Percentiles rank a stretch among this genome's conserved stretches.
Conservation (phyloP, 345 rosid species). For the Gossypium arboreum region DNA sequence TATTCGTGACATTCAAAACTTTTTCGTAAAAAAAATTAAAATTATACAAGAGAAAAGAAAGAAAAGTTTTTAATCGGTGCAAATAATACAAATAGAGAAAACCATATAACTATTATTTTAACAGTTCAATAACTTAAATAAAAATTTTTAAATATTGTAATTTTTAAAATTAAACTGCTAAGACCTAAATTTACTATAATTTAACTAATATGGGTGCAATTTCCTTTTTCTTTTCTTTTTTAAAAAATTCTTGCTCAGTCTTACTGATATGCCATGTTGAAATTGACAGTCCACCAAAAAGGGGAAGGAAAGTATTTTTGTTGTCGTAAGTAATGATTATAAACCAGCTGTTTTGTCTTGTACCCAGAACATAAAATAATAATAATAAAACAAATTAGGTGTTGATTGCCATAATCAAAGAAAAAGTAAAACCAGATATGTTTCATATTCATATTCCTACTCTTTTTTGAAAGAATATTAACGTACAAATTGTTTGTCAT, state of each 20-base stretch:
- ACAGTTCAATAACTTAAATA: too few relatives aligned
- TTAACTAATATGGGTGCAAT: too few relatives aligned
- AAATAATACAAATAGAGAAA: too few relatives aligned
- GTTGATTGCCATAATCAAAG: constrained; percentile 12
- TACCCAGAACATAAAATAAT: constrained; percentile 7
- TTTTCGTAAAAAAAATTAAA: too few relatives aligned
- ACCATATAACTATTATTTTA: too few relatives aligned
- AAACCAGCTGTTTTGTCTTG: not conserved
- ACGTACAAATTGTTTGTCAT: not conserved
- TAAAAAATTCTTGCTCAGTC: too few relatives aligned
- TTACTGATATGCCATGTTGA: not conserved
- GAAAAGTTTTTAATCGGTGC: too few relatives aligned
- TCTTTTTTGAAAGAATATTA: not conserved
- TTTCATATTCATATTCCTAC: not conserved
- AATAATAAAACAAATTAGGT: not conserved
- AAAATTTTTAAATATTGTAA: too few relatives aligned
- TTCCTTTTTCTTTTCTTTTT: too few relatives aligned
- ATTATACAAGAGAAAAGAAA: too few relatives aligned
- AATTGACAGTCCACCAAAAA: constrained; percentile 7
- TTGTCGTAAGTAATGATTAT: constrained; percentile 8
- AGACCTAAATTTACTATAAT: too few relatives aligned
- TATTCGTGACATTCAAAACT: too few relatives aligned
- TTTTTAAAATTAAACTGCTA: rapidly evolving
- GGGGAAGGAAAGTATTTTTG: not conserved
- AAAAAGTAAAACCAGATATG: not conserved